These are phyloP conservation scores for Trapa incisa DNA, from an alignment of 345 rosid species.

Conservation along the genomic window DNA sequence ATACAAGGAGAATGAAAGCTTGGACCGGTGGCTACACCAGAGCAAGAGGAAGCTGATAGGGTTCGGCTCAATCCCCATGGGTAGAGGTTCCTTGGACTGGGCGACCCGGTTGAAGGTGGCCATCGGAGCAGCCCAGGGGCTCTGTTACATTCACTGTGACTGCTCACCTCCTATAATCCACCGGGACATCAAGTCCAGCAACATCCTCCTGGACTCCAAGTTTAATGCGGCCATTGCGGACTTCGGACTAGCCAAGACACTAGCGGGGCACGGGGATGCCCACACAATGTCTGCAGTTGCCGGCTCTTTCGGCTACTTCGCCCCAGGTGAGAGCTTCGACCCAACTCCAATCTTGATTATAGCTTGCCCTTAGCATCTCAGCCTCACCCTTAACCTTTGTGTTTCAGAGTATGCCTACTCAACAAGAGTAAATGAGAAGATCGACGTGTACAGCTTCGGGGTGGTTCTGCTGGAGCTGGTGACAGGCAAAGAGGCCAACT, in stretches of 20 bases:
- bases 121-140: constrained; percentile 71
- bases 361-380: too few relatives aligned
- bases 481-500: constrained; percentile 59
- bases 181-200: constrained; percentile 82
- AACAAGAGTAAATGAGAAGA: constrained; percentile 60
- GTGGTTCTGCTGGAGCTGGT: constrained; percentile 79
- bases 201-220: constrained; percentile 61
- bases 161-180: constrained; percentile 65
- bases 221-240: constrained; percentile 74
- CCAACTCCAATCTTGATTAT: too few relatives aligned
- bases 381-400: not conserved
- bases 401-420: constrained; percentile 65
- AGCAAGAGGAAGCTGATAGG: constrained; percentile 22
- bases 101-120: constrained; percentile 64
- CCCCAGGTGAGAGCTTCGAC: constrained; percentile 52
- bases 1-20: constrained; percentile 73
- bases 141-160: constrained; percentile 80
- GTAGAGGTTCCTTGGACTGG: constrained; percentile 35
- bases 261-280: constrained; percentile 44
- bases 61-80: not conserved
- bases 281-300: constrained; percentile 80
- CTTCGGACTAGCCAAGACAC: constrained; percentile 75
- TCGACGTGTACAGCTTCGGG: constrained; percentile 83
- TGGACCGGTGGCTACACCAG: constrained; percentile 77
- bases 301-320: constrained; percentile 80